Evolutionary conservation across 2,329 filamentous ascomycete species (phyloP).

Genomic region (Exophiala mesophila): DNA sequence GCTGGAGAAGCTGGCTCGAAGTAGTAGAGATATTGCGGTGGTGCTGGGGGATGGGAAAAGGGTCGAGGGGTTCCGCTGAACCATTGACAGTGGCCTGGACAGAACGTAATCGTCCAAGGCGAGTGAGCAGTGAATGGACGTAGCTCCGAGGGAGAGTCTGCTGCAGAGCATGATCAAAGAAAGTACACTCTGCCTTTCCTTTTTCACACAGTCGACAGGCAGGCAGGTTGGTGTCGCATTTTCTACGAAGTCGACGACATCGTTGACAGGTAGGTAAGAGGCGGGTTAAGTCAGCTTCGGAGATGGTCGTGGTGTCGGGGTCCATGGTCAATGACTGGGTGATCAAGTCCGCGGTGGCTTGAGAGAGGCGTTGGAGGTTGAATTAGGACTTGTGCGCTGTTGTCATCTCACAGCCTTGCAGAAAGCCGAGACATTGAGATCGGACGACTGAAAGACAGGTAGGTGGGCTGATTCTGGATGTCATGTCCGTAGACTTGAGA

Average conservation of each 20-base stretch:
- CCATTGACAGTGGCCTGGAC: slow-evolving; percentile 24
- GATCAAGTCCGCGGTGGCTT: slow-evolving; percentile 20
- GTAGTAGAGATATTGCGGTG: slow-evolving; percentile 12
- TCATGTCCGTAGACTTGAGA: no score
- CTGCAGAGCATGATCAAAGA: slow-evolving; percentile 29
- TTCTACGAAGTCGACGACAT: slow-evolving; percentile 28
- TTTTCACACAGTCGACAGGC: slow-evolving; percentile 29
- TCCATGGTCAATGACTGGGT: slow-evolving; percentile 17
- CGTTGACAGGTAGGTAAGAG: slow-evolving; percentile 28
- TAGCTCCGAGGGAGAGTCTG: slow-evolving; percentile 28
- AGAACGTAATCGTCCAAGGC: slow-evolving; percentile 23
- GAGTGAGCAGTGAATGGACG: slow-evolving; percentile 27
- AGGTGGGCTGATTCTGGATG: no score
- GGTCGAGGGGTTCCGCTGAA: slow-evolving; percentile 6
- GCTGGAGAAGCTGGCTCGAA: slow-evolving; percentile 14
- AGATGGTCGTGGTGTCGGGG: slow-evolving; percentile 24
- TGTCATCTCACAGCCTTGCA: slow-evolving; percentile 2
- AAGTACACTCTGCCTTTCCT: slow-evolving; percentile 29
- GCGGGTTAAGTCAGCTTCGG: slow-evolving; percentile 27
- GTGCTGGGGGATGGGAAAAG: slow-evolving; percentile 11
- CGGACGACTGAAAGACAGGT: no score
- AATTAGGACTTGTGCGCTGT: slow-evolving; percentile 23
- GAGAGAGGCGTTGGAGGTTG: slow-evolving; percentile 3
- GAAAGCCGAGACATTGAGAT: slow-evolving; percentile 2
- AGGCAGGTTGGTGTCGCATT: slow-evolving; percentile 29